Conservation (phyloP, 768 basidiomycete genomes). For the Lactarius trivialis region DNA sequence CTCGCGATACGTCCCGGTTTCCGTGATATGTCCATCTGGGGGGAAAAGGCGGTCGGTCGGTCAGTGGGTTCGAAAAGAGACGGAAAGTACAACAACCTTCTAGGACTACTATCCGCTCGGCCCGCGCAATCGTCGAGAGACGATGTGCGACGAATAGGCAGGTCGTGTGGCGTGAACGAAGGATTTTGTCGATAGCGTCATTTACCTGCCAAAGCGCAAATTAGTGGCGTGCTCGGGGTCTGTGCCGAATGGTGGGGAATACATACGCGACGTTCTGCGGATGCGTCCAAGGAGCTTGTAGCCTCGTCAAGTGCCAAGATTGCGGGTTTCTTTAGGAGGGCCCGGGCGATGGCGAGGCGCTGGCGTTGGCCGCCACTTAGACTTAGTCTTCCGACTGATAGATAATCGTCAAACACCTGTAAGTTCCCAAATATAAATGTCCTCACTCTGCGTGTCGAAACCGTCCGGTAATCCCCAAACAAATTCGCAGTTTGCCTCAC, state of each 20-base stretch:
- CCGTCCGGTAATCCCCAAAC: conserved; percentile 92
- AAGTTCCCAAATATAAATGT: not conserved
- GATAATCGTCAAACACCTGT: no score
- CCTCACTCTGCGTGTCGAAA: conserved; percentile 86
- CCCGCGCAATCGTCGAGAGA: conserved; percentile 82
- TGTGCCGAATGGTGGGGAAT: no score
- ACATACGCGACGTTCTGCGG: conserved; percentile 72
- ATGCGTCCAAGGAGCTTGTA: conserved; percentile 81
- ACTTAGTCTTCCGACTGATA: conserved; percentile 65
- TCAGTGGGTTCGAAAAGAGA: not conserved
- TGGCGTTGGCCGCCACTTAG: conserved; percentile 77
- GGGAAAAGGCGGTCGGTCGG: no score
- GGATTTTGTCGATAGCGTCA: conserved; percentile 84
- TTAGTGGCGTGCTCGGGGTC: no score
- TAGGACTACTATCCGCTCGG: conserved; percentile 84
- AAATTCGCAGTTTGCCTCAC: conserved; percentile 93
- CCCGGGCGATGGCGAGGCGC: conserved; percentile 77
- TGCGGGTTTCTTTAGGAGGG: conserved; percentile 80
- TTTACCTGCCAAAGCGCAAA: conserved; percentile 49
- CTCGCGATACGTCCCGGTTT: conserved; percentile 75
- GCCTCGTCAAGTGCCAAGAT: conserved; percentile 89
- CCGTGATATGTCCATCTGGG: conserved; percentile 68
- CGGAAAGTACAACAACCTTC: conserved; percentile 52
- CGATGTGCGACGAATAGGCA: conserved; percentile 88
- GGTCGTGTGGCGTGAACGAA: conserved; percentile 72